These are phyloP conservation scores for Penicillium occitanis DNA, from an alignment of 2,329 filamentous ascomycete genomes.

Conservation along the genomic window DNA sequence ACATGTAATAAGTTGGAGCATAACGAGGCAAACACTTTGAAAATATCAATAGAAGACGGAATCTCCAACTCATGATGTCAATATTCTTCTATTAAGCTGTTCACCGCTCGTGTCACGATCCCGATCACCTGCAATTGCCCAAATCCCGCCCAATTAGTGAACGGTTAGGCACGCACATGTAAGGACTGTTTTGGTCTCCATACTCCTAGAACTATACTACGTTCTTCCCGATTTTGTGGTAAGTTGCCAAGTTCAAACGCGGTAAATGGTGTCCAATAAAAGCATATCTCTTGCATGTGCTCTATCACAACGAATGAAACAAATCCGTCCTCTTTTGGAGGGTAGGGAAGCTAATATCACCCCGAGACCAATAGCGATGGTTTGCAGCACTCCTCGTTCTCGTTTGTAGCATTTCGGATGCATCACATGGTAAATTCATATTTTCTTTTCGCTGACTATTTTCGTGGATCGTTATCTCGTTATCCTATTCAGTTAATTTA, in stretches of 20 bases:
- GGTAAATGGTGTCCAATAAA: neutral
- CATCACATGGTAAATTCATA: neutral
- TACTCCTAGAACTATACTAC: neutral
- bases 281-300: neutral
- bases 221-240: neutral
- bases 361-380: neutral
- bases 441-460: neutral
- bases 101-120: neutral
- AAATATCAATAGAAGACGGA: neutral
- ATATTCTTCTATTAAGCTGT: neutral
- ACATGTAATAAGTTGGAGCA: neutral
- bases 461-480: neutral
- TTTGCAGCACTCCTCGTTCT: conserved; percentile 1
- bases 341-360: neutral
- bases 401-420: neutral
- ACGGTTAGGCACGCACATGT: neutral
- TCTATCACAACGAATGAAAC: neutral
- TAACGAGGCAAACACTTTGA: neutral
- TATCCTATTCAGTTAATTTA: neutral
- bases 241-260: neutral
- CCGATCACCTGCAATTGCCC: neutral
- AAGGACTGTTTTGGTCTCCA: neutral
- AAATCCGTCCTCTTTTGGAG: neutral
- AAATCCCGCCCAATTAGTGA: neutral
- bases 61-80: neutral